Evolutionary conservation across 208 protist species (phyloP), one percentile per base, ranked within the genome.

Genomic region (Wallacemonas sp.): DNA sequence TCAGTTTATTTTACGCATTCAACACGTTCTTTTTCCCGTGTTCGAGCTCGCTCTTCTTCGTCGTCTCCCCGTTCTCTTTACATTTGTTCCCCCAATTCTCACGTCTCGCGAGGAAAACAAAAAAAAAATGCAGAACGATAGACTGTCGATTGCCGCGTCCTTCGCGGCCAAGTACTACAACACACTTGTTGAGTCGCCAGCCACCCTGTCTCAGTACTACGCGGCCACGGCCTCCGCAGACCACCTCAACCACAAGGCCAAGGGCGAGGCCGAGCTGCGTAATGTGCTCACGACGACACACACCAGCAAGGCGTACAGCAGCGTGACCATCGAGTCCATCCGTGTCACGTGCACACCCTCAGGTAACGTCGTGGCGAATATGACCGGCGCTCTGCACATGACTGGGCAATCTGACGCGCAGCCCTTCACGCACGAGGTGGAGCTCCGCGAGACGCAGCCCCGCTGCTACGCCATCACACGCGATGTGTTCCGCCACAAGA

Each of bases 91-190:
- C n/a, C n/a, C n/a, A n/a, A n/a, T n/a, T n/a, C n/a, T n/a, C n/a
- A n/a, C n/a, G n/a, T n/a, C n/a, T n/a, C n/a, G n/a, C n/a, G n/a
- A n/a, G n/a, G n/a, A n/a, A n/a, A n/a, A n/a, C n/a, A 62, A 21
- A 17, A 61, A 70, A 62, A 51, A 36, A 2, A n/a, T 46, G 42
- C 62, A 71, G 31, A 44, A 51, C 27, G 63, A 60, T 27, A 61
- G 65, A 44, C 69, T 77, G 39, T 70, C 66, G 61, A 60, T 95
- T 31, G 85, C 73, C 11, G 86, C 73, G 6, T 90, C 70, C 62
- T 95, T 95, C 46, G 79, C 80, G 26, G 60, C 62, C 41, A 77
- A 75, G 44, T 95, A 91, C 75, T 91, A 90, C 77, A 86, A 74
- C 17, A 38, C 62, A 14, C 66, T 95, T 11, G 78, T 90, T 59